Conservation (phyloP, 331 rosid genomes). For the Dryas integrifolia region DNA sequence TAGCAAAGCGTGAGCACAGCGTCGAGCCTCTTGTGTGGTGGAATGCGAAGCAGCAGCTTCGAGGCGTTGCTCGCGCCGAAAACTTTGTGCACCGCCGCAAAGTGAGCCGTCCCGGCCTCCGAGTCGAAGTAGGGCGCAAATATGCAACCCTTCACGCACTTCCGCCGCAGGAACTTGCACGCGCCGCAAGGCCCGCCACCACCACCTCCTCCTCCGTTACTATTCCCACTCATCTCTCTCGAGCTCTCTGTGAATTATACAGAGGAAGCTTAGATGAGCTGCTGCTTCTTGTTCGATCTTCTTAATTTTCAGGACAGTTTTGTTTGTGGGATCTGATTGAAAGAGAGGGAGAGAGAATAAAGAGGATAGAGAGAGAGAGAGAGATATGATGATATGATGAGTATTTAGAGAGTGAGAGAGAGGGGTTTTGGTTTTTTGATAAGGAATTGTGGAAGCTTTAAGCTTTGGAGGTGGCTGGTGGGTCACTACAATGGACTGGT, state of each 20-base stretch:
- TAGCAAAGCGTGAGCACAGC: slow-evolving; percentile 81
- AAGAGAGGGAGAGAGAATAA: neutral
- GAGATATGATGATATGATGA: slow-evolving; percentile 7
- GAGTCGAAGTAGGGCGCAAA: slow-evolving; percentile 91
- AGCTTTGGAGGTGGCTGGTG: slow-evolving; percentile 43
- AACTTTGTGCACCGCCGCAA: slow-evolving; percentile 91
- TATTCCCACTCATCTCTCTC: slow-evolving; percentile 4
- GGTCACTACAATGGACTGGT: slow-evolving; percentile 36
- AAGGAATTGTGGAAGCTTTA: slow-evolving; percentile 21
- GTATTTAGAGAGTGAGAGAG: slow-evolving; percentile 3
- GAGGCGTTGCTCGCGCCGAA: slow-evolving; percentile 97
- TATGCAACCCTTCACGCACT: slow-evolving; percentile 80
- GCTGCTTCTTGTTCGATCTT: slow-evolving; percentile 3
- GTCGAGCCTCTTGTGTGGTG: slow-evolving; percentile 61
- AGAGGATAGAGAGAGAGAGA: slow-evolving; percentile 2
- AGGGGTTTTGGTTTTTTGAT: slow-evolving; percentile 4
- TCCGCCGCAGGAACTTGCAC: slow-evolving; percentile 80
- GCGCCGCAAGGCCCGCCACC: slow-evolving; percentile 91
- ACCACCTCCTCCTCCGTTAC: slow-evolving; percentile 11
- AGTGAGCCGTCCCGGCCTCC: slow-evolving; percentile 74
- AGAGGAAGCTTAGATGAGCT: no score
- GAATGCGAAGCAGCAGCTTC: slow-evolving; percentile 64
- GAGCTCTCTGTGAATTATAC: neutral
- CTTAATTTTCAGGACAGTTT: slow-evolving; percentile 9
- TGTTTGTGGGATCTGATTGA: slow-evolving; percentile 4